Evolutionary conservation across 331 rosid species (phyloP), one percentile per base, ranked within the genome.

Genomic region (Malus hybrid): DNA sequence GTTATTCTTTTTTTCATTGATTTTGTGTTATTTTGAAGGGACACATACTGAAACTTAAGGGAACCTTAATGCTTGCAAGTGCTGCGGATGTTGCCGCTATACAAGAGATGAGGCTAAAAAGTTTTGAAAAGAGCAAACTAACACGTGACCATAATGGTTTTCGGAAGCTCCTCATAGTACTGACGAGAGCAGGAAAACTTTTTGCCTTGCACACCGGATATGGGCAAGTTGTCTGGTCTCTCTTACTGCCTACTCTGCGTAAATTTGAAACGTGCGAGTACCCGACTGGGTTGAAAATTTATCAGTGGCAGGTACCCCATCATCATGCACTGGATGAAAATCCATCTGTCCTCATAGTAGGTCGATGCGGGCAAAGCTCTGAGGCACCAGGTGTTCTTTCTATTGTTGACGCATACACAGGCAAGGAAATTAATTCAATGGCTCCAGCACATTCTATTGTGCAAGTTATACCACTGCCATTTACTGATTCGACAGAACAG

Each of bases 221-320:
- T 73, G 99, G 99, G 55, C 96, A 78, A 71, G 82, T 95, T 74
- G 87, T 90, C 73, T 95, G 99, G 99, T 95, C 99, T 85, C 82
- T 73, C 63, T 84, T 92, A 63, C 75, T 92, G 56, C 80, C 76
- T 67, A 73, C 87, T 60, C 88, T 88, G 70, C 92, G 88, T 44
- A 89, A 82, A 76, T 89, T 97, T 80, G 90, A 84, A 67, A 82
- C 63, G 71, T 95, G 99, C 53, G 79, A 79, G 67, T 66, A 73
- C 79, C 96, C 97, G 10, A 84, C 77, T 68, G 93, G 95, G 81
- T 89, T 90, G 79, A 90, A 78, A 69, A 70, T 92, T 74, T 95
- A 95, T 88, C 97, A 95, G 88, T 95, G 99, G 99, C 99, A 87
- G 86, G 86, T 88, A 71, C 99, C 97, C 9, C 99, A 95, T 83